Percentiles rank a stretch among this genome's conserved stretches.
Evolutionary conservation across 2,329 filamentous ascomycete genomes (phyloP).

Genomic region (Thielaviopsis ethacetica): DNA sequence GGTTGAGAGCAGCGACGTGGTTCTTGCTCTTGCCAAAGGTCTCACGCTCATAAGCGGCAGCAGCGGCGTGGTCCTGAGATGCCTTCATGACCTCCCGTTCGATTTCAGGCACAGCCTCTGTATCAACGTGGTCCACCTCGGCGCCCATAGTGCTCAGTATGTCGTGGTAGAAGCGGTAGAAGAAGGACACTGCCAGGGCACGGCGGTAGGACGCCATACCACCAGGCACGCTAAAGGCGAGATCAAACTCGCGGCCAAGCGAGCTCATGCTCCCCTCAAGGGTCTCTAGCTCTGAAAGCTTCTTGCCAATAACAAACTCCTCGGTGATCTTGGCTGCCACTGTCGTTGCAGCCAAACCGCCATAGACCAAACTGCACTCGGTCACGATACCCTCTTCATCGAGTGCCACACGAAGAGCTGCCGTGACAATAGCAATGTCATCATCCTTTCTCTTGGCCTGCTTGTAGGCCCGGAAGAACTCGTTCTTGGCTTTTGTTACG

Average conservation of each 20-base stretch:
- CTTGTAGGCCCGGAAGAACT: conserved; percentile 83
- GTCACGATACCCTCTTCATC: conserved; percentile 53
- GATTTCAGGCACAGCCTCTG: conserved; percentile 66
- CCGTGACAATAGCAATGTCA: conserved; percentile 94
- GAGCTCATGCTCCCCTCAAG: conserved; percentile 82
- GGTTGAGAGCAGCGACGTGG: conserved; percentile 83
- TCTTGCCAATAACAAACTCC: conserved; percentile 59
- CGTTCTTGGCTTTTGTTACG: conserved; percentile 53
- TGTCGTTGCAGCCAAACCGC: conserved; percentile 87
- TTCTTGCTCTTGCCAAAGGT: conserved; percentile 73
- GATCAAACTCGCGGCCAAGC: conserved; percentile 75
- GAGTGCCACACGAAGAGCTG: conserved; percentile 61
- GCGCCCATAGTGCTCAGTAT: conserved; percentile 45
- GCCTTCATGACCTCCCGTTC: conserved; percentile 71
- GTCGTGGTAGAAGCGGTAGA: conserved; percentile 94
- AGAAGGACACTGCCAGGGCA: conserved; percentile 79
- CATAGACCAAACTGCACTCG: conserved; percentile 70
- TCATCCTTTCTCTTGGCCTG: conserved; percentile 96
- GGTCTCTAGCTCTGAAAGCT: conserved; percentile 63
- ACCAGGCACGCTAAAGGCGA: conserved; percentile 80
- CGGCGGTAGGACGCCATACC: conserved; percentile 96
- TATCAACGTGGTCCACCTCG: conserved; percentile 34
- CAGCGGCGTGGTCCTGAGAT: conserved; percentile 57
- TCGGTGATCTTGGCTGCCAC: conserved; percentile 70
- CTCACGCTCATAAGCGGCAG: conserved; percentile 63